A percentile compares a stretch with the other conserved stretches of the same genome.
Conservation (phyloP, 2,329 filamentous ascomycete genomes). For the Colletotrichum theobromicola region DNA sequence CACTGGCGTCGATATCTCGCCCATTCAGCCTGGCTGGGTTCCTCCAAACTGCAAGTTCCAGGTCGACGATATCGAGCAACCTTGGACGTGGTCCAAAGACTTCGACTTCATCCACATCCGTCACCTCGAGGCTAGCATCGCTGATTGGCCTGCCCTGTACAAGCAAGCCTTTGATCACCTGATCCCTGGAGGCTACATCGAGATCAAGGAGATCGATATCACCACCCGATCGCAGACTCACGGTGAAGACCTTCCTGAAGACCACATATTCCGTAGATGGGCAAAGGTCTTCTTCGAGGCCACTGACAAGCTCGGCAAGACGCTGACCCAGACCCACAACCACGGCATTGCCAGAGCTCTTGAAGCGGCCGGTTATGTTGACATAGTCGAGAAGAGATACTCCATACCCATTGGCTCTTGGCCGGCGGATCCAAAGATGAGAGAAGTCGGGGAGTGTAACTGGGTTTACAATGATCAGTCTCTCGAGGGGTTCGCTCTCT, state of each 20-base stretch:
- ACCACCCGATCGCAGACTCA: background rate
- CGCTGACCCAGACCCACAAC: constrained; percentile 29
- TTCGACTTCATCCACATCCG: constrained; percentile 68
- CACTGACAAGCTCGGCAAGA: constrained; percentile 32
- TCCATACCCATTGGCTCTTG: constrained; percentile 21
- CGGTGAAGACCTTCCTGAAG: background rate
- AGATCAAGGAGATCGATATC: constrained; percentile 34
- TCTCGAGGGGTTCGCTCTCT: constrained; percentile 32
- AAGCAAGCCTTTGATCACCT: constrained; percentile 55
- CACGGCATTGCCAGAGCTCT: constrained; percentile 23
- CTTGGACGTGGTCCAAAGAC: constrained; percentile 50
- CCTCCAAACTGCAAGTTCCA: constrained; percentile 40
- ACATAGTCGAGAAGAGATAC: constrained; percentile 17
- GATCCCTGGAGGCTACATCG: constrained; percentile 58
- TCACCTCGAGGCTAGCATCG: constrained; percentile 59
- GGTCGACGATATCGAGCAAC: constrained; percentile 36
- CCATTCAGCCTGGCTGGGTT: constrained; percentile 60
- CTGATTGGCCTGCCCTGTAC: constrained; percentile 60
- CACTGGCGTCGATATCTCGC: constrained; percentile 59
- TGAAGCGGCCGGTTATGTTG: constrained; percentile 27
- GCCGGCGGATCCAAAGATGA: constrained; percentile 2
- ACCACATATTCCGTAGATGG: constrained; percentile 24
- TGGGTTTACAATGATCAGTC: constrained; percentile 26
- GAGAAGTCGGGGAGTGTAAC: constrained; percentile 21
- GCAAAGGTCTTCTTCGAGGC: constrained; percentile 31